These are phyloP conservation scores for Stereocaulon alpinum DNA, from an alignment of 495 filamentous ascomycete genomes.

Conservation along the genomic window DNA sequence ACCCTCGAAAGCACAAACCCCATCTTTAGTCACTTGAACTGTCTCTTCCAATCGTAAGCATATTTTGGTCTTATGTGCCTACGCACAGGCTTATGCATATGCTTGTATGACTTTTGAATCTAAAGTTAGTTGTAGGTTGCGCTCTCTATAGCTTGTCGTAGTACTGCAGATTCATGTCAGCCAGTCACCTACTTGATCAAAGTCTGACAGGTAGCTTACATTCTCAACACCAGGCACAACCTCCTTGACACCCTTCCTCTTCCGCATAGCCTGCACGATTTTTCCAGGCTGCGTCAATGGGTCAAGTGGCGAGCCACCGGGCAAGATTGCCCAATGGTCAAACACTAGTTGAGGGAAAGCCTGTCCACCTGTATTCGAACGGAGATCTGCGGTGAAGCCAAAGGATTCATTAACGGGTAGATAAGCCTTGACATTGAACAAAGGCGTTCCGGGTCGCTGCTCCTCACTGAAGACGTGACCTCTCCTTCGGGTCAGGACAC, in stretches of 20 bases:
- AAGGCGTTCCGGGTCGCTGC: conserved; percentile 95
- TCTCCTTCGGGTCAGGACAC: conserved; percentile 94
- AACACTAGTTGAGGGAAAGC: conserved; percentile 98
- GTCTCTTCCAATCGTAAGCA: background rate
- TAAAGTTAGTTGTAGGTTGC: background rate
- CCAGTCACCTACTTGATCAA: conserved; percentile 11
- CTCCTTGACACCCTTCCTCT: conserved; percentile 99
- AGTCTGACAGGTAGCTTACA: conserved; percentile 54
- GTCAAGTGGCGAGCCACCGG: conserved; percentile 90
- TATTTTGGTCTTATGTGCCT: background rate
- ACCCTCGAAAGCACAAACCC: background rate
- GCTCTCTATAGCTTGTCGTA: conserved; percentile 90
- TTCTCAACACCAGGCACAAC: conserved; percentile 82
- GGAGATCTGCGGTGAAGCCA: conserved; percentile 98
- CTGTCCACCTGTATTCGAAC: conserved; percentile 84
- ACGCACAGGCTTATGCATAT: conserved; percentile 3
- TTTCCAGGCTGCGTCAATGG: conserved; percentile 71
- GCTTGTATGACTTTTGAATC: conserved; percentile 7
- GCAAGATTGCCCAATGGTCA: conserved; percentile 93
- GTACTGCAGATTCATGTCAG: conserved; percentile 64
- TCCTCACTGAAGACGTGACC: conserved; percentile 98
- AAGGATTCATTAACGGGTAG: conserved; percentile 99
- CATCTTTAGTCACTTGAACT: background rate
- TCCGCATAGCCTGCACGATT: conserved; percentile 81
- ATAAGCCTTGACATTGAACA: conserved; percentile 99